Base-by-base conservation (phyloP, 768 basidiomycete genomes). In the Naganishia antarctica region DNA sequence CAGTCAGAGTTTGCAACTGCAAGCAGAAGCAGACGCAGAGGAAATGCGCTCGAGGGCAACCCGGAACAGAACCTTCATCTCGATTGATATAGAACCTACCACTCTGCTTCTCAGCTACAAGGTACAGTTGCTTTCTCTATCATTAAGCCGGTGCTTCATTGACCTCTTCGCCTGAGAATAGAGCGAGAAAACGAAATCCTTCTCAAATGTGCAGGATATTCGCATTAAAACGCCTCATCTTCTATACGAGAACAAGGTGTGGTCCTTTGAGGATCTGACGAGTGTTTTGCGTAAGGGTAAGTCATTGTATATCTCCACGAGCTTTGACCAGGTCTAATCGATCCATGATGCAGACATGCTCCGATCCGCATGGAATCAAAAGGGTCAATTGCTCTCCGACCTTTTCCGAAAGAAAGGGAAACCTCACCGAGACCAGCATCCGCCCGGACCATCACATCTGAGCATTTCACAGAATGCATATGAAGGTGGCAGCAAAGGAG, bases 201-300 rank as follows among this genome's bases (percentile, higher is more conserved):
- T 81, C 26, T 78, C 79, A 2, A 76, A 81, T 62, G 63, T 80
- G 66, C 87, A 87, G 60, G 91, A 91, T 16, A 89, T 96, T 73
- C 86, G 89, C 60, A 90, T 92, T 74, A 84, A 84, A 66, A 91
- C 90, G 4, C 85, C 89, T 34, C 84, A 85, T 57, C 80, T 94
- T 44, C 86, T 88, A 69, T 91, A 89, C 26, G 57, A 64, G 25
- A 71, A 74, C 66, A 75, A 76, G 67, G 76, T 76, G 0, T 79
- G 78, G 73, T 73, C 74, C 1, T 76, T 72, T 40, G 70, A 74
- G 41, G 76, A 78, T 28, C 64, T 79, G 12, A 74, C 77, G 28
- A 68, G 78, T 29, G 71, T 75, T 31, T 66, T 79, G 40, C 75
- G 76, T 60, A 57, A 65, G 44, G 75, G 77, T 77, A 61, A 64